Percentiles rank a stretch among this genome's conserved stretches.
phyloP scores from a whole-genome alignment of 2,329 filamentous ascomycete genomes.

The Acrocalymma vagum region DNA sequence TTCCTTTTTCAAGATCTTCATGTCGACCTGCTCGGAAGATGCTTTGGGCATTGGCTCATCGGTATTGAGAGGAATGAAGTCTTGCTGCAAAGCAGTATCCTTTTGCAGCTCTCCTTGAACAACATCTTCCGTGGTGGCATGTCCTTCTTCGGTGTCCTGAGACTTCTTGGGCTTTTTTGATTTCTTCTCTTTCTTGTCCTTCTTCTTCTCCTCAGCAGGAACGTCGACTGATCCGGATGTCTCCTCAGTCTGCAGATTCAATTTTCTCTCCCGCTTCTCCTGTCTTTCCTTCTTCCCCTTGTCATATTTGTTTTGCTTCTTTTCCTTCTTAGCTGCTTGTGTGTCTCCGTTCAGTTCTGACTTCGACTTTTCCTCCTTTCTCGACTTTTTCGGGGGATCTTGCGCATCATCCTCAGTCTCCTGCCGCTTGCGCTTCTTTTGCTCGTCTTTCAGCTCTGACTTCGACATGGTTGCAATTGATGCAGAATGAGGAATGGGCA shows the following conservation, averaged over 20 bases:
- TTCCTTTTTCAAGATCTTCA: conserved; percentile 27
- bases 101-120: conserved; percentile 19
- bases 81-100: conserved; percentile 3
- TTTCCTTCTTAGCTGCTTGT: conserved; percentile 19
- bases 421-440: conserved; percentile 47
- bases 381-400: conserved; percentile 29
- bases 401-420: conserved; percentile 26
- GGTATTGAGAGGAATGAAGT: conserved; percentile 23
- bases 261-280: conserved; percentile 29
- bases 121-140: conserved; percentile 16
- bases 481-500: conserved; percentile 15
- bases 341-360: conserved; percentile 22
- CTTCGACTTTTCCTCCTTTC: conserved; percentile 32
- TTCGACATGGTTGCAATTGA: conserved; percentile 27
- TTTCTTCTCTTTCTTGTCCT: conserved; percentile 27
- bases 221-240: conserved; percentile 9
- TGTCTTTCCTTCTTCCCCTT: conserved; percentile 29
- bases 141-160: conserved; percentile 20
- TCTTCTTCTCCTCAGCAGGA: neutral
- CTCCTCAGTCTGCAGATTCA: conserved; percentile 25
- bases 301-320: conserved; percentile 26
- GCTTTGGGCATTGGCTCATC: conserved; percentile 31
- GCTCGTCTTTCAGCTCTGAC: conserved; percentile 33
- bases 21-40: conserved; percentile 18
- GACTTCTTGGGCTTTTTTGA: conserved; percentile 33